Base-by-base conservation (phyloP, 129 eudicot species). In the Escallonia herrerae region DNA sequence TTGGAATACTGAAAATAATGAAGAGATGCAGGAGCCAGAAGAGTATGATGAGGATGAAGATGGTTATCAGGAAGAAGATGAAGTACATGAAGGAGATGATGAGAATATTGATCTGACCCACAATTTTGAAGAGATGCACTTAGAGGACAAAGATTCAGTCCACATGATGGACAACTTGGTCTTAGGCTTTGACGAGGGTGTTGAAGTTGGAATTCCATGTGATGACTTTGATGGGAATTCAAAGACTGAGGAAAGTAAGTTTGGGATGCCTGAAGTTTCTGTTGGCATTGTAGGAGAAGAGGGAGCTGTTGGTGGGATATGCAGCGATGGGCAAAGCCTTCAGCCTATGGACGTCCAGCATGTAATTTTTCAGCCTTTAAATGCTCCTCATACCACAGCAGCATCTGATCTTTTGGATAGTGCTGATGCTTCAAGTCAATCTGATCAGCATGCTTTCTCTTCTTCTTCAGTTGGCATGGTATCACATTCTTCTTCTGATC, bases 1-100 rank as follows among this genome's bases (percentile, higher is more conserved):
- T 10, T 93, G 99, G 99, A 77, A 79, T 58, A 56, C 80, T 63
- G 95, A 86, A 64, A 82, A 82, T 63, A 74, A 82, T 77, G 84
- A 74, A 48, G 82, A 76, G 72, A 60, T 88, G 79, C 95, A 83
- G 82, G 86, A 81, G 77, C 96, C 83, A 75, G 96, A 83, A 72
- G 99, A 79, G 70, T 93, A 93, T 70, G 99, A 93, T 63, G 95
- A 85, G 85, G 95, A 90, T 52, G 95, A 78, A 68, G 87, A 81
- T 75, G 91, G 95, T 65, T 88, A 82, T 69, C 74, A 83, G 70
- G 98, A 83, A 76, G 96, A 86, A 73, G 95, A 88, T 66, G 97
- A 93, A 77, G 91, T 72, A 46, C 94, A 79, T 71, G 95, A 88
- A 60, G 87, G 79, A 66, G 81, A 74, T 56, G 90, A 83, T 43